A percentile compares a stretch with the other conserved stretches of the same genome.
phyloP scores from a whole-genome alignment of 2,329 filamentous ascomycete genomes.

The Lasiodiplodia theobromae region DNA sequence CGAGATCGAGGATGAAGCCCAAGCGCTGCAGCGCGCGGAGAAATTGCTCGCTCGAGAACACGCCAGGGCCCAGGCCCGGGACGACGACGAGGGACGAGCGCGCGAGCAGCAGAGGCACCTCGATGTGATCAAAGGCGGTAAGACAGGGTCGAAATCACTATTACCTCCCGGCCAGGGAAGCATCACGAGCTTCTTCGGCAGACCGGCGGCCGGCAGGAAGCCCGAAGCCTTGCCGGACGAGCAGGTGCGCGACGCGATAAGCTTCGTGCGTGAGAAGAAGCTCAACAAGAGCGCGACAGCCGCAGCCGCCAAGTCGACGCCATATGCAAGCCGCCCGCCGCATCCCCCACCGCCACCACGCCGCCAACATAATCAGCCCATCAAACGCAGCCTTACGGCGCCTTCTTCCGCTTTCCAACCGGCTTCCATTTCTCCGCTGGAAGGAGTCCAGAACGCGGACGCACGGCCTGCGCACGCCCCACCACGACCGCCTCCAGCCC shows the following conservation, averaged over 20 bases:
- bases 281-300: too few species aligned
- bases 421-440: background rate
- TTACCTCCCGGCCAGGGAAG: slow-evolving; percentile 57
- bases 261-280: slow-evolving; percentile 27
- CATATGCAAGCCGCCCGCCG: background rate
- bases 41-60: slow-evolving; percentile 37
- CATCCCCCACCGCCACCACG: background rate
- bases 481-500: background rate
- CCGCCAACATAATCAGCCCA: background rate
- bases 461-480: background rate
- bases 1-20: slow-evolving; percentile 39
- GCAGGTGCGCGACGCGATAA: slow-evolving; percentile 20
- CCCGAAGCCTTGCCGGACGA: slow-evolving; percentile 25
- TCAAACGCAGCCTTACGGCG: background rate
- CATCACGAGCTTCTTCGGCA: slow-evolving; percentile 61
- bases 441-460: slow-evolving; percentile 17
- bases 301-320: background rate
- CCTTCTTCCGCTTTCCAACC: background rate
- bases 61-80: slow-evolving; percentile 32
- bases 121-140: background rate
- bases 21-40: slow-evolving; percentile 33
- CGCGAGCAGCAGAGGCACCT: background rate
- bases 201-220: slow-evolving; percentile 36
- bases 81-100: slow-evolving; percentile 31
- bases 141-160: background rate